Percentiles rank a stretch among this genome's conserved stretches.
Conservation (phyloP, 75 land plant genomes). For the Gnetum montanum region DNA sequence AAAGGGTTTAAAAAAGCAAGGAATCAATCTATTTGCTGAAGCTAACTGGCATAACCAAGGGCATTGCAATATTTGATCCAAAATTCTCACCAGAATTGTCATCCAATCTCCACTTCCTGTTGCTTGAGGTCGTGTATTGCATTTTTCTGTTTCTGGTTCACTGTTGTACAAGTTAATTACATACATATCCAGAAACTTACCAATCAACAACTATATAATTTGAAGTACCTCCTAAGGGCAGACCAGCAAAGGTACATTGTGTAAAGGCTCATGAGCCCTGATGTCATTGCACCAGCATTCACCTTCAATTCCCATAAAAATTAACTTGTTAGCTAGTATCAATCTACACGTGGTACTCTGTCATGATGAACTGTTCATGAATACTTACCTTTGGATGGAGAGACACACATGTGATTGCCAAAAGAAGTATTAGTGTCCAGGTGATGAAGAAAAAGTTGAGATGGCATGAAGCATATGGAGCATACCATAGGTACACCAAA, state of each 20-base stretch:
- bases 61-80: not conserved
- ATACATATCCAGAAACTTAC: not conserved
- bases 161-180: too few relatives aligned
- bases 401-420: constrained; percentile 66
- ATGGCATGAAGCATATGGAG: constrained; percentile 54
- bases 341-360: too few relatives aligned
- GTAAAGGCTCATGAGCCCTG: constrained; percentile 87
- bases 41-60: too few relatives aligned
- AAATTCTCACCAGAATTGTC: constrained; percentile 55
- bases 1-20: too few relatives aligned
- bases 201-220: not conserved
- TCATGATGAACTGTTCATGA: too few relatives aligned
- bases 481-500: constrained; percentile 83
- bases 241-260: constrained; percentile 90
- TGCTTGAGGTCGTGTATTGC: constrained; percentile 51
- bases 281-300: constrained; percentile 72
- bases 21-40: too few relatives aligned
- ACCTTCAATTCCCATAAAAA: constrained; percentile 47
- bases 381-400: constrained; percentile 70
- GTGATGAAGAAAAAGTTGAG: constrained; percentile 86
- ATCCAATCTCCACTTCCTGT: constrained; percentile 71
- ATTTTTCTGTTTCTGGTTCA: constrained; percentile 64
- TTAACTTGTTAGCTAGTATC: too few relatives aligned
- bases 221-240: constrained; percentile 88
- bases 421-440: constrained; percentile 59